Evolutionary conservation across 805 yeast species (phyloP).

Genomic region (Candida easanensis): DNA sequence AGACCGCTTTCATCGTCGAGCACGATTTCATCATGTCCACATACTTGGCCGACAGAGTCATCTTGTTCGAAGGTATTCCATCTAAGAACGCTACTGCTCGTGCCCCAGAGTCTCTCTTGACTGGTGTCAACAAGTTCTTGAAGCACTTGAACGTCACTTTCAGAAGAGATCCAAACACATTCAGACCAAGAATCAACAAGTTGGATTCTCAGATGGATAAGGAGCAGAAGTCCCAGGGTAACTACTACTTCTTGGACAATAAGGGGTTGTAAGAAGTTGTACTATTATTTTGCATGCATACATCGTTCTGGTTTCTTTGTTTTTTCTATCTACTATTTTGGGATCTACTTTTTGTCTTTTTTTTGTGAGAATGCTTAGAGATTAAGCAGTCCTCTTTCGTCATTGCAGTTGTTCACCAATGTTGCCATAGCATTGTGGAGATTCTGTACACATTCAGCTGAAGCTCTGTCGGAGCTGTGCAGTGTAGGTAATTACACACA

Average conservation of each 20-base stretch:
- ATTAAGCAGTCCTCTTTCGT: no score
- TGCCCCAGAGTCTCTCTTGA: slow-evolving; percentile 86
- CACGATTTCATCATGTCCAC: slow-evolving; percentile 99
- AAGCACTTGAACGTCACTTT: slow-evolving; percentile 96
- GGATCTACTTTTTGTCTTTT: neutral
- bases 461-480: neutral
- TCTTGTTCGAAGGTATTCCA: slow-evolving; percentile 96
- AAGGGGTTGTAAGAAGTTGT: slow-evolving; percentile 35
- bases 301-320: neutral
- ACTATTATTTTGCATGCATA: slow-evolving; percentile 3
- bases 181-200: slow-evolving; percentile 98
- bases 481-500: neutral
- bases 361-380: no score
- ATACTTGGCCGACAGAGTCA: slow-evolving; percentile 96
- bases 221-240: slow-evolving; percentile 90
- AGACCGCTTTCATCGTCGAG: slow-evolving; percentile 98
- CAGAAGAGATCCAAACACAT: slow-evolving; percentile 98
- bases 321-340: neutral
- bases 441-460: neutral
- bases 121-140: slow-evolving; percentile 96
- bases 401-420: neutral
- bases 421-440: neutral
- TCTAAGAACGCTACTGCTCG: slow-evolving; percentile 82
- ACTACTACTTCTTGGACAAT: slow-evolving; percentile 92
- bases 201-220: slow-evolving; percentile 98